phyloP scores from a whole-genome alignment of 176 grass and related monocot species.

The Stipa capillata region DNA sequence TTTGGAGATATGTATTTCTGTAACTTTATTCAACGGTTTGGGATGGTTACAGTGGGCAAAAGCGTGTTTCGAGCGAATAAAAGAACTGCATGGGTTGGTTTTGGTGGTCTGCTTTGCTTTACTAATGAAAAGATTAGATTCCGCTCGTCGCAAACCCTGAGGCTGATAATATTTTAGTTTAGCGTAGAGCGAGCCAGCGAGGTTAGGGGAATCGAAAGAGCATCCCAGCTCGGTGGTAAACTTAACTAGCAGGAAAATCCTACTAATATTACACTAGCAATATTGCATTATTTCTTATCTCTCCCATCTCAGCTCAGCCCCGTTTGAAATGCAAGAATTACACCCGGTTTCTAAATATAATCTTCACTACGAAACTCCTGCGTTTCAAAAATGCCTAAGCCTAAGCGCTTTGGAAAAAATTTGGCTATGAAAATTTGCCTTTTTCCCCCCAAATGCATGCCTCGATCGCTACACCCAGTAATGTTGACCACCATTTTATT shows the following conservation, averaged over 20 bases:
- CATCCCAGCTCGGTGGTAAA: neutral
- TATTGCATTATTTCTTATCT: neutral
- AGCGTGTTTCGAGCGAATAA: slow-evolving; percentile 1
- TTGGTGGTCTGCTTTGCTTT: slow-evolving; percentile 18
- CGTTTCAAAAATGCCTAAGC: too few relatives aligned
- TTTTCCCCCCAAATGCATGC: neutral
- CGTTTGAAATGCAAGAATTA: too few relatives aligned
- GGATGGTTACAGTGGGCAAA: slow-evolving; percentile 5
- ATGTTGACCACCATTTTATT: neutral
- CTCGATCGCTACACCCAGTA: neutral
- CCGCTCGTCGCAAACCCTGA: neutral
- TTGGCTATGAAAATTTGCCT: neutral
- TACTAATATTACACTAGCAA: neutral
- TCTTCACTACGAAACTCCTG: too few relatives aligned
- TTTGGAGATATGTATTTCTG: too few relatives aligned
- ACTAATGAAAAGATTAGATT: slow-evolving; percentile 27
- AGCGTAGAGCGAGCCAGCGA: neutral
- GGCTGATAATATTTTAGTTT: slow-evolving; percentile 27
- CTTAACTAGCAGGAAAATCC: neutral
- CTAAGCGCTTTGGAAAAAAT: neutral
- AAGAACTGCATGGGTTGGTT: neutral
- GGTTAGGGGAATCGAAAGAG: neutral
- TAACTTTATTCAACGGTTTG: too few relatives aligned
- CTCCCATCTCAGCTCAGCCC: too few relatives aligned
- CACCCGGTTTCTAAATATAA: too few relatives aligned